phyloP scores from a whole-genome alignment of 306 rosid species.

The Citrullus mucosospermus region DNA sequence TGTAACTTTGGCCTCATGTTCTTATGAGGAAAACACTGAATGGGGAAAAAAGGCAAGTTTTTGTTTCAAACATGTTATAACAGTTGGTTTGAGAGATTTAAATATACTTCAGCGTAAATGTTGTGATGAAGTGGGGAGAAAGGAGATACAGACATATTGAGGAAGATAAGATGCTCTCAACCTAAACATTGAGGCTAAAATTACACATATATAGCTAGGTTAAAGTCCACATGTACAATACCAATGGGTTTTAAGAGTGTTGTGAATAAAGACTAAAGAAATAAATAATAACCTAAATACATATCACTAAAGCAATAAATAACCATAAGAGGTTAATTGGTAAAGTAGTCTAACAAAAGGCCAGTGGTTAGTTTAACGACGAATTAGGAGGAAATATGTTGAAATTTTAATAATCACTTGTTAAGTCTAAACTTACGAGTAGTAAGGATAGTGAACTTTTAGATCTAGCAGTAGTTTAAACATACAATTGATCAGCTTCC shows the following conservation, averaged over 20 bases:
- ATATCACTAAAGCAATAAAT: no score
- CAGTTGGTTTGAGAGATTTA: not conserved
- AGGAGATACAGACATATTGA: no score
- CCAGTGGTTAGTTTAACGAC: not conserved
- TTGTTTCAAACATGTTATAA: not conserved
- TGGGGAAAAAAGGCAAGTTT: constrained; percentile 35
- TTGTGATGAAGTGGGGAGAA: no score
- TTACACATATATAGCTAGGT: no score
- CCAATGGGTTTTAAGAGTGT: no score
- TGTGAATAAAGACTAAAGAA: no score
- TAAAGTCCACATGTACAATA: no score
- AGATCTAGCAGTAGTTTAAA: not conserved
- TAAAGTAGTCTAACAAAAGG: no score
- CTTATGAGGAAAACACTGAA: constrained; percentile 22
- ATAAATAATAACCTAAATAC: no score
- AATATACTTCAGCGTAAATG: not conserved
- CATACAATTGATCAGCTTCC: not conserved
- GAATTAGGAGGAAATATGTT: not conserved
- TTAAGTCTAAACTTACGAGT: not conserved
- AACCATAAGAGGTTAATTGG: no score
- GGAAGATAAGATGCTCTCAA: no score
- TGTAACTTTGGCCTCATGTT: constrained; percentile 19
- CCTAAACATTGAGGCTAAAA: no score
- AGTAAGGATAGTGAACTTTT: not conserved
- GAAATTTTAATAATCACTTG: not conserved